Conservation (phyloP, 1,139 yeast genomes). For the Protomyces pachydermus region DNA sequence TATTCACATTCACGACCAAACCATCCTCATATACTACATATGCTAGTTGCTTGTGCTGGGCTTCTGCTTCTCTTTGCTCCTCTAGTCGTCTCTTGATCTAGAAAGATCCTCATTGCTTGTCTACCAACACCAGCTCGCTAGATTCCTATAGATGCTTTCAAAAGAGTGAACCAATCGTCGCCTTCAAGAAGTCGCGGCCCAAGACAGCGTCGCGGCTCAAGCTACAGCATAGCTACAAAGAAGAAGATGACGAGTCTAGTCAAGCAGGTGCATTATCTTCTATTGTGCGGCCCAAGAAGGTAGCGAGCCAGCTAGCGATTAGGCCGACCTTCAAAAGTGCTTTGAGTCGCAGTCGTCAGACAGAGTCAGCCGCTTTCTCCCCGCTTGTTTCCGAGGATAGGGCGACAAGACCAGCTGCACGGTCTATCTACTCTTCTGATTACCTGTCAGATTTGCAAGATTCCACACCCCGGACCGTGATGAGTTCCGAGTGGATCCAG, state of each 20-base stretch:
- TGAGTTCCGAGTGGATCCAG: not conserved
- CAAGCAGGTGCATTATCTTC: not conserved
- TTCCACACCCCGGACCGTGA: not conserved
- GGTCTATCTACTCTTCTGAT: not conserved
- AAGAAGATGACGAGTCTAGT: not conserved
- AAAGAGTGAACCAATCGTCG: not conserved
- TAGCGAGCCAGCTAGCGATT: not conserved
- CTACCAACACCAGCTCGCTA: too few relatives aligned
- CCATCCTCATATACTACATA: not conserved
- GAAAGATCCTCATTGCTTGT: too few relatives aligned
- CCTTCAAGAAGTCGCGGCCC: not conserved
- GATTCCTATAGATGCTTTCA: not conserved
- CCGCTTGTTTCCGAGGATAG: not conserved
- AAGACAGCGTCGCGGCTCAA: not conserved
- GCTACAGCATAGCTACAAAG: not conserved
- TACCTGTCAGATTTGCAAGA: not conserved
- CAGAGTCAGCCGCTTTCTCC: not conserved
- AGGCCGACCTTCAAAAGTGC: not conserved
- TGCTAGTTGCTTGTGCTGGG: too few relatives aligned
- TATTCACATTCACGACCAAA: slow-evolving; percentile 13
- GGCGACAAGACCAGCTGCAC: not conserved
- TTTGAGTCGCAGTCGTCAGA: not conserved
- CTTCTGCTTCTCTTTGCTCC: too few relatives aligned
- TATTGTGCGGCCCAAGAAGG: not conserved
- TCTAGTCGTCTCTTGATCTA: too few relatives aligned